Evolutionary conservation across 2,329 filamentous ascomycete genomes (phyloP), one percentile per base, ranked within the genome.

Genomic region (Nannizziopsis barbatae): DNA sequence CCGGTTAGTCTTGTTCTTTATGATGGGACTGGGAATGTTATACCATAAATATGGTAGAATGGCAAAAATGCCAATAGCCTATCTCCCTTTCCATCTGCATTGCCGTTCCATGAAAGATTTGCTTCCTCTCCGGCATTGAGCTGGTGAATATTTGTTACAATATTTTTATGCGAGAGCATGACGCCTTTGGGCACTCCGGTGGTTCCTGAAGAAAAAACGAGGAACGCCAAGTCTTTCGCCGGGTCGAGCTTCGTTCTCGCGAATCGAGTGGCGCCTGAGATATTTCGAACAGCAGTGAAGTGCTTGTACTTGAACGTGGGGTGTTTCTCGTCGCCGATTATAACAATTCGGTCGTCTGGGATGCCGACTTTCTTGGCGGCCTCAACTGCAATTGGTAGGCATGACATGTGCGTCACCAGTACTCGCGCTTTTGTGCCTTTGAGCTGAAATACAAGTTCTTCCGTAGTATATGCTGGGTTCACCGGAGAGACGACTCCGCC

Each of bases 161-260:
- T 81, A 62, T 95, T 95, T 55, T 70, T 65, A 65, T 96, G 90
- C 6, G 80, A 84, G 30, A 95, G 72, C 77, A 86, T 84, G 11
- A 95, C 90, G 12, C 89, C 90, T 66, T 96, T 96, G 0, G 90
- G 89, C 44, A 88, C 70, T 1, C 90, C 90, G 0, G 90, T 95
- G 0, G 90, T 96, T 6, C 90, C 90, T 6, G 83, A 89, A 43
- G 82, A 87, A 65, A 94, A 95, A 0, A 93, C 86, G 50, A 95
- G 67, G 59, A 92, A 94, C 0, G 86, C 83, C 20, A 92, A 64
- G 61, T 95, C 87, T 50, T 79, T 81, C 43, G 75, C 73, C 0
- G 86, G 78, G 42, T 84, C 72, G 45, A 87, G 67, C 57, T 76
- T 80, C 3, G 79, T 71, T 48, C 75, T 75, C 14, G 78, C 73